Percentiles rank a stretch among this genome's conserved stretches.
phyloP scores from a whole-genome alignment of 1,139 yeast genomes.

The Pichia kudriavzevii region DNA sequence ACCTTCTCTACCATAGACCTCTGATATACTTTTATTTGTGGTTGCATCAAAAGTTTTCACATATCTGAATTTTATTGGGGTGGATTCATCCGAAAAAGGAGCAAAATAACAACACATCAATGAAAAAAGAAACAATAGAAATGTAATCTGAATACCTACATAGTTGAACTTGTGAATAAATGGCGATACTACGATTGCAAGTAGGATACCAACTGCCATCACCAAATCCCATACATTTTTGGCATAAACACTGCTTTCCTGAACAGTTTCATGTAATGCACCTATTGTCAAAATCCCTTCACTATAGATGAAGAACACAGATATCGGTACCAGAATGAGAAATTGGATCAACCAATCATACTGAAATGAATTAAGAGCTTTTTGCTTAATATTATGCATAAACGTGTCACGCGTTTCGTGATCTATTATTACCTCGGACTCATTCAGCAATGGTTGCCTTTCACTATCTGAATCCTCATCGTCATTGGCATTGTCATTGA shows the following conservation, averaged over 20 bases:
- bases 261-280: conserved; percentile 62
- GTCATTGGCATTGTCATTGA: conserved; percentile 3
- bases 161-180: conserved; percentile 64
- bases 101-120: conserved; percentile 28
- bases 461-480: conserved; percentile 5
- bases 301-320: conserved; percentile 44
- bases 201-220: conserved; percentile 31
- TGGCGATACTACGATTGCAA: conserved; percentile 58
- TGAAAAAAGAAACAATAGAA: conserved; percentile 30
- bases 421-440: conserved; percentile 26
- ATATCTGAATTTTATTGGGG: conserved; percentile 67
- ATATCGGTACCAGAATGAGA: conserved; percentile 57
- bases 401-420: conserved; percentile 22
- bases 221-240: conserved; percentile 40
- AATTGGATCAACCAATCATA: conserved; percentile 83
- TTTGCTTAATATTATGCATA: conserved; percentile 21
- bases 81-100: conserved; percentile 47
- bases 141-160: conserved; percentile 34
- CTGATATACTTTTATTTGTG: conserved; percentile 26
- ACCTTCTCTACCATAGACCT: conserved; percentile 47
- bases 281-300: conserved; percentile 49
- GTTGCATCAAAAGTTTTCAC: conserved; percentile 47
- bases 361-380: conserved; percentile 39
- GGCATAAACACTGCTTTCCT: conserved; percentile 50
- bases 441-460: conserved; percentile 17